Evolutionary conservation across 306 rosid genomes (phyloP), one percentile per base, ranked within the genome.

Genomic region (Sesbania bispinosa): DNA sequence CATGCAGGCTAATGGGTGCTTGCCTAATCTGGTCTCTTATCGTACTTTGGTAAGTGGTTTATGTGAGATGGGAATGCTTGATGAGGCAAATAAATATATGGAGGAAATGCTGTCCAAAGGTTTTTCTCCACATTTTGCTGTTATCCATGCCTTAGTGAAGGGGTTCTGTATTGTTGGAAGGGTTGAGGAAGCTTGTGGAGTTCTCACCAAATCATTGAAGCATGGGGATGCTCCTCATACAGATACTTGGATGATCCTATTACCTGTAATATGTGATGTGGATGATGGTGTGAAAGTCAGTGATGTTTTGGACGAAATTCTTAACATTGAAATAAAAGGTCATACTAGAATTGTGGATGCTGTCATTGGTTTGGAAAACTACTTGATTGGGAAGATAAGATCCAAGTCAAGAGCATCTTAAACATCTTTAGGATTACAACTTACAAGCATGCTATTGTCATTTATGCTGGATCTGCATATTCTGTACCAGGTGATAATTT

Each of bases 11-110:
- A 93, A 84, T 67, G 86, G 96, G 30, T 93, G 98, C 71, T 74
- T 88, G 60, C 97, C 98, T 3, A 90, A 88, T 79, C 52, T 83
- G 43, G 92, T 90, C 36, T 90, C 96, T 0, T 90, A 90, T 67
- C 86, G 93, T 51, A 85, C 88, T 62, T 70, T 90, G 85, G 79
- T 86, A 2, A 57, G 76, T 7, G 89, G 97, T 33, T 84, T 93
- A 21, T 87, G 96, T 52, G 71, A 87, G 14, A 60, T 80, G 80
- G 92, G 90, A 70, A 81, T 88, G 88, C 77, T 90, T 72, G 86
- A 88, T 30, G 88, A 87, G 83, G 96, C 97, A 1, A 80, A 45
- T 30, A 80, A 51, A 21, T 86, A 85, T 47, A 58, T 75, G 48
- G 85, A 71, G 80, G 85, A 82, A 33, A 93, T 90, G 94, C 4